Evolutionary conservation across 73 alveolate genomes (phyloP).

Genomic region (Stentor coeruleus): DNA sequence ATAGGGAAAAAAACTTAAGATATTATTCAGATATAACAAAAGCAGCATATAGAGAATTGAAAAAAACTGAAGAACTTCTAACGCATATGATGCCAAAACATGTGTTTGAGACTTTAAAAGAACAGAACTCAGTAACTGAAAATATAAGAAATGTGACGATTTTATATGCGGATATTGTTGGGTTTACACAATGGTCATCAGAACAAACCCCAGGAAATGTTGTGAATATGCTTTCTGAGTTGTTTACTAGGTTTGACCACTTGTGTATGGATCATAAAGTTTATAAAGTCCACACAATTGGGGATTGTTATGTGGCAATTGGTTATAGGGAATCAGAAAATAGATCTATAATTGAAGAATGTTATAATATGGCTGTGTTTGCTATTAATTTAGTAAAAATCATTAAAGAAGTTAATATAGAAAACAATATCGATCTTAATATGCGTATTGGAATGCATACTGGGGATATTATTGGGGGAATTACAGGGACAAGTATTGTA

Average conservation of each 20-base stretch:
- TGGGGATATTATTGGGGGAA: neutral
- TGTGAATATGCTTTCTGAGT: constrained; percentile 75
- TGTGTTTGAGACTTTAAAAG: constrained; percentile 48
- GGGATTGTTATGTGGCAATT: constrained; percentile 94
- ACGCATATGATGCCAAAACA: neutral
- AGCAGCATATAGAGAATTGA: neutral
- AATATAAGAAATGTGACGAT: constrained; percentile 80
- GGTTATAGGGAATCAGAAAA: constrained; percentile 55
- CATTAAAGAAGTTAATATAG: neutral
- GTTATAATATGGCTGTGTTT: neutral
- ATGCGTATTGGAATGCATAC: neutral
- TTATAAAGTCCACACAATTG: constrained; percentile 94
- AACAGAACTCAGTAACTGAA: constrained; percentile 65
- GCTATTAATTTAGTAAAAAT: neutral
- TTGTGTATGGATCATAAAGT: constrained; percentile 83
- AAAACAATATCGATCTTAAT: neutral
- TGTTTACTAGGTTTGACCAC: constrained; percentile 87
- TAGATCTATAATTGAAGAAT: neutral
- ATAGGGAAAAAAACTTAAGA: neutral
- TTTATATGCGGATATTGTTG: constrained; percentile 87
- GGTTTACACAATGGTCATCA: constrained; percentile 66
- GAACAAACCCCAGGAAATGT: constrained; percentile 81
- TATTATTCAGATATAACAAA: neutral
- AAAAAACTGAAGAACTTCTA: neutral
- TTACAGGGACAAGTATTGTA: neutral